Percentiles rank a stretch among this genome's conserved stretches.
Conservation (phyloP, 768 basidiomycete species). For the Lanmaoa pseudosensibilis region DNA sequence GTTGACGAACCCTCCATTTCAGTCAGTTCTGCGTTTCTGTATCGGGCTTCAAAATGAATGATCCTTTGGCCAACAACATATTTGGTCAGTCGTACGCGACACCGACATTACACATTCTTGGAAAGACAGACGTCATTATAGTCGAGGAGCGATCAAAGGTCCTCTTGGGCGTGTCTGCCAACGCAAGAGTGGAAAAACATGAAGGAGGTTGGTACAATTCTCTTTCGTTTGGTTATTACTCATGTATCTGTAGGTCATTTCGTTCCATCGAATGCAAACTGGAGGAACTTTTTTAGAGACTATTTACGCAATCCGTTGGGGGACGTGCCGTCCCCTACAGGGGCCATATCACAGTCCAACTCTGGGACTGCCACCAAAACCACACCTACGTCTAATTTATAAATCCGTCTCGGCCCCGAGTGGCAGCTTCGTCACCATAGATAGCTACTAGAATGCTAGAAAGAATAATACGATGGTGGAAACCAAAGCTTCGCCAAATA, state of each 20-base stretch:
- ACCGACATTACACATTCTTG: slow-evolving; percentile 75
- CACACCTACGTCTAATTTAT: slow-evolving; percentile 10
- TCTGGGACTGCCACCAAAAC: slow-evolving; percentile 52
- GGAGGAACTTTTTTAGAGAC: slow-evolving; percentile 72
- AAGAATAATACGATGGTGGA: background rate
- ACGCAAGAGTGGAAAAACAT: slow-evolving; percentile 70
- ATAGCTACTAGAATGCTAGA: slow-evolving; percentile 2
- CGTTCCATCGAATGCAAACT: slow-evolving; percentile 73
- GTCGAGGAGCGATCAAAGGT: slow-evolving; percentile 61
- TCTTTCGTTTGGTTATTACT: background rate
- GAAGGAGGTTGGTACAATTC: slow-evolving; percentile 63
- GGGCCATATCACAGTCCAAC: slow-evolving; percentile 35
- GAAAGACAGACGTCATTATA: slow-evolving; percentile 76
- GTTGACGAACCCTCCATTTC: background rate
- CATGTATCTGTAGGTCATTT: slow-evolving; percentile 62
- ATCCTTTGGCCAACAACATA: slow-evolving; percentile 48
- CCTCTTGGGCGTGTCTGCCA: slow-evolving; percentile 54
- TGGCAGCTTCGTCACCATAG: background rate
- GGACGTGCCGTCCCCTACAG: slow-evolving; percentile 46
- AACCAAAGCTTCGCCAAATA: background rate
- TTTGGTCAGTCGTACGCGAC: slow-evolving; percentile 58
- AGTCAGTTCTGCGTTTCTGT: slow-evolving; percentile 77
- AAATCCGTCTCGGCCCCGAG: background rate
- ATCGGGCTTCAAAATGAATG: slow-evolving; percentile 61
- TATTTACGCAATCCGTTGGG: slow-evolving; percentile 58